phyloP scores from a whole-genome alignment of 768 basidiomycete species.

The Cystobasidium ongulense region DNA sequence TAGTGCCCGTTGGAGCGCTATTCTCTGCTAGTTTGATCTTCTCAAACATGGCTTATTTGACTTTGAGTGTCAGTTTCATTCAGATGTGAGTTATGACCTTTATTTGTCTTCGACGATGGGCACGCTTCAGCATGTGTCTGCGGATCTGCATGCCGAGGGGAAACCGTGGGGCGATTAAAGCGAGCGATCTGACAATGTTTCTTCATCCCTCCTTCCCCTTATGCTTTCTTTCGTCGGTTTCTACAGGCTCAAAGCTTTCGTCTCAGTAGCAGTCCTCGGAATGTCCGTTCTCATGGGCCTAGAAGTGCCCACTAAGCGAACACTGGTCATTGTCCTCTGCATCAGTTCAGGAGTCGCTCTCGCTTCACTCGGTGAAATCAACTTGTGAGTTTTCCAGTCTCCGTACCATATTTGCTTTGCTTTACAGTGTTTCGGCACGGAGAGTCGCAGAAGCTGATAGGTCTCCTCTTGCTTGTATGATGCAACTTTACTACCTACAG shows the following conservation, averaged over 20 bases:
- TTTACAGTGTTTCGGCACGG: too few species aligned
- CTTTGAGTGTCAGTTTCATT: slow-evolving; percentile 85
- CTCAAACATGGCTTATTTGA: slow-evolving; percentile 85
- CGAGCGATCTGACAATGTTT: neutral
- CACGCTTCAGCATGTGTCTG: too few species aligned
- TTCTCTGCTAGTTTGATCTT: slow-evolving; percentile 87
- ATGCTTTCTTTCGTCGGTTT: neutral
- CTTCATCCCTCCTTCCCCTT: neutral
- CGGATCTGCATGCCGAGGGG: too few species aligned
- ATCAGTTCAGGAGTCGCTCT: slow-evolving; percentile 84
- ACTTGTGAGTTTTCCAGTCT: slow-evolving; percentile 56
- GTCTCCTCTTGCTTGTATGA: neutral
- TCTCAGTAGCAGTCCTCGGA: slow-evolving; percentile 51
- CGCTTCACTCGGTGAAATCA: slow-evolving; percentile 78
- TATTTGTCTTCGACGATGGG: too few species aligned
- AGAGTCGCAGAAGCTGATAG: too few species aligned
- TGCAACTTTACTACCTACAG: slow-evolving; percentile 12
- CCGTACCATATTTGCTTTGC: too few species aligned
- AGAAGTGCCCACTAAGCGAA: slow-evolving; percentile 72
- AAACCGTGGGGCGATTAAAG: slow-evolving; percentile 37
- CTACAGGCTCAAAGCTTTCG: slow-evolving; percentile 62
- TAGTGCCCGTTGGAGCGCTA: slow-evolving; percentile 84
- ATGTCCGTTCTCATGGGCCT: slow-evolving; percentile 87
- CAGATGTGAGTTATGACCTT: slow-evolving; percentile 64
- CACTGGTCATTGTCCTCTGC: slow-evolving; percentile 75